phyloP scores from a whole-genome alignment of 352 stramenopile species.

The Phytophthora litchii region DNA sequence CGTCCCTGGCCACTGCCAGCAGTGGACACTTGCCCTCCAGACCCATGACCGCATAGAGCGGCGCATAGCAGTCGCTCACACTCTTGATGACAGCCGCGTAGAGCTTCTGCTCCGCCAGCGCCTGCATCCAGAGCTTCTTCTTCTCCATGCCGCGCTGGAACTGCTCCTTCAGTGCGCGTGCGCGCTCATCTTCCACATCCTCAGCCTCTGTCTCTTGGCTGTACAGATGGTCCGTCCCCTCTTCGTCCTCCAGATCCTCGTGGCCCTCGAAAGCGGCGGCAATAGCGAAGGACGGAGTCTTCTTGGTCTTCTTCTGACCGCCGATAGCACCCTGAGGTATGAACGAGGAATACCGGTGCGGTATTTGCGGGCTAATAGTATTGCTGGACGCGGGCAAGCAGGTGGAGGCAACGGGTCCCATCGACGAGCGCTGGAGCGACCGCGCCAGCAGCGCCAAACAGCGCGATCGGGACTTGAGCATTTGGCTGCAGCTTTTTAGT shows the following conservation, averaged over 20 bases:
- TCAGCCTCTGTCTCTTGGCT: constrained; percentile 23
- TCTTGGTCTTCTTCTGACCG: constrained; percentile 16
- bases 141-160: constrained; percentile 65
- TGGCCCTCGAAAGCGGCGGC: constrained; percentile 59
- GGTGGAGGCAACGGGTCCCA: not conserved
- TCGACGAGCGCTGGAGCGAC: constrained; percentile 16
- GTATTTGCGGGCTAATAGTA: not conserved
- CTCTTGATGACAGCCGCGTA: constrained; percentile 50
- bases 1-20: constrained; percentile 22
- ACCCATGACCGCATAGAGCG: constrained; percentile 49
- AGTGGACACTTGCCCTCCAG: constrained; percentile 29
- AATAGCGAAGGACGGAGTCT: constrained; percentile 56
- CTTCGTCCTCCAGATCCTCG: constrained; percentile 47
- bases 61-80: constrained; percentile 68
- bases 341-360: constrained; percentile 26
- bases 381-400: not conserved
- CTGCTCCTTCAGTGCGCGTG: constrained; percentile 40
- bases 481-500: not conserved
- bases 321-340: not conserved
- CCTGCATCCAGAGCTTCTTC: constrained; percentile 70
- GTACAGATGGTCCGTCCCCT: constrained; percentile 22
- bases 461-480: constrained; percentile 22
- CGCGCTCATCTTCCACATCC: constrained; percentile 25
- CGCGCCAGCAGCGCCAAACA: constrained; percentile 26
- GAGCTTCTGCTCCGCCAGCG: constrained; percentile 42